Conservation (phyloP, 2,329 filamentous ascomycete genomes). For the Allantophomopsis lycopodina region DNA sequence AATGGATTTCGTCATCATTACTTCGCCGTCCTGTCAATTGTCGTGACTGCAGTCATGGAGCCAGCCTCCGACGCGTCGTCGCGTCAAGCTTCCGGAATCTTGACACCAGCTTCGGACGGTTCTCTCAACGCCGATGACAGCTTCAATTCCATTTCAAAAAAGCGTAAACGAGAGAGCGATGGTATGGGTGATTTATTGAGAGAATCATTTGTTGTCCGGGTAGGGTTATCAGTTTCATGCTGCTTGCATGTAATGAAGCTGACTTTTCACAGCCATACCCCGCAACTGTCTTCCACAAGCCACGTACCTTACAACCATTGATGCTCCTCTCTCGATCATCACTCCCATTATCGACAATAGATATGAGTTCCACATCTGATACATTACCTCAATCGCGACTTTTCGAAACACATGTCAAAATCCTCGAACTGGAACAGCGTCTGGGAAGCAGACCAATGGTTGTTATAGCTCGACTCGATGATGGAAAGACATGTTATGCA, state of each 20-base stretch:
- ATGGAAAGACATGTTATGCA: constrained; percentile 38
- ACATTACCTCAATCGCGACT: constrained; percentile 37
- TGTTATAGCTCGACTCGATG: constrained; percentile 46
- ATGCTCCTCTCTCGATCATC: constrained; percentile 48
- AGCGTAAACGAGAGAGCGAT: constrained; percentile 19
- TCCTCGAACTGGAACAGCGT: constrained; percentile 49
- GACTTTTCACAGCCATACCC: constrained; percentile 34
- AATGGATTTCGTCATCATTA: no score
- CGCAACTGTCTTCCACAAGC: constrained; percentile 33
- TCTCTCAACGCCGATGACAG: constrained; percentile 10
- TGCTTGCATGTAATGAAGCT: constrained; percentile 8
- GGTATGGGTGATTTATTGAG: constrained; percentile 17
- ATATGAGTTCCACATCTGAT: constrained; percentile 34
- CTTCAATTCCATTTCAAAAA: constrained; percentile 9
- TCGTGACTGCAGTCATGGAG: no score
- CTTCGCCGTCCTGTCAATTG: no score
- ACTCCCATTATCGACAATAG: constrained; percentile 46
- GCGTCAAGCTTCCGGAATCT: constrained; percentile 13
- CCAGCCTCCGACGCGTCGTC: constrained; percentile 14
- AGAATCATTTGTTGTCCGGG: constrained; percentile 19
- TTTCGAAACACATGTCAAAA: constrained; percentile 47
- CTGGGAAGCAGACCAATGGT: constrained; percentile 38
- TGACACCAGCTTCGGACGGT: constrained; percentile 15
- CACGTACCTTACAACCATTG: constrained; percentile 41
- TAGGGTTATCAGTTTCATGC: constrained; percentile 5